Evolutionary conservation across 2,329 filamentous ascomycete species (phyloP).

Genomic region (Penicillium sp.): DNA sequence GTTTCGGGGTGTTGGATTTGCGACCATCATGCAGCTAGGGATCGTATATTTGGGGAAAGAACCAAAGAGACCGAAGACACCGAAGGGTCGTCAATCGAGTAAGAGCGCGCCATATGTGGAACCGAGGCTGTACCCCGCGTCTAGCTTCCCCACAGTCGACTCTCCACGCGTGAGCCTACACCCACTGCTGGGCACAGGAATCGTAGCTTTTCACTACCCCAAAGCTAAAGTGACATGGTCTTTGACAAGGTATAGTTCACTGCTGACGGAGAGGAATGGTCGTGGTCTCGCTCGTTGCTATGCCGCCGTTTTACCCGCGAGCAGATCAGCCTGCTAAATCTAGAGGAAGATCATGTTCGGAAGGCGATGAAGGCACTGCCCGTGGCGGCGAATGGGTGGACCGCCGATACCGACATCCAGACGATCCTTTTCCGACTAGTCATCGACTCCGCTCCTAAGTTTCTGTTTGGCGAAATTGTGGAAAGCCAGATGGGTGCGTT

Average conservation of each 20-base stretch:
- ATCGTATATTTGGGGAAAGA: too few relatives aligned
- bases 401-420: constrained; percentile 57
- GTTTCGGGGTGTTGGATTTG: too few relatives aligned
- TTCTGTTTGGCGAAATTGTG: constrained; percentile 58
- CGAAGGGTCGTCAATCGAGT: too few relatives aligned
- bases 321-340: constrained; percentile 54
- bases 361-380: constrained; percentile 31
- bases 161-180: constrained; percentile 31
- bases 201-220: constrained; percentile 20
- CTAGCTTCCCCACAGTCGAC: too few relatives aligned
- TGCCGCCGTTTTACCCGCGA: constrained; percentile 54
- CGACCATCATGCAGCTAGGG: too few relatives aligned
- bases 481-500: constrained; percentile 1
- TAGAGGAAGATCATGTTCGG: constrained; percentile 59
- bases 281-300: constrained; percentile 42
- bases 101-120: too few relatives aligned
- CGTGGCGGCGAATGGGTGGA: constrained; percentile 54
- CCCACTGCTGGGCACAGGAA: constrained; percentile 47
- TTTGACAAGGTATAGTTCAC: constrained; percentile 35
- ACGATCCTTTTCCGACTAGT: constrained; percentile 64
- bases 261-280: constrained; percentile 50
- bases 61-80: too few relatives aligned
- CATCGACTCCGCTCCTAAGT: constrained; percentile 63
- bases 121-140: too few relatives aligned
- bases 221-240: too few relatives aligned